These are phyloP conservation scores for Arachis hypogaea DNA, from an alignment of 306 rosid genomes.

Conservation along the genomic window DNA sequence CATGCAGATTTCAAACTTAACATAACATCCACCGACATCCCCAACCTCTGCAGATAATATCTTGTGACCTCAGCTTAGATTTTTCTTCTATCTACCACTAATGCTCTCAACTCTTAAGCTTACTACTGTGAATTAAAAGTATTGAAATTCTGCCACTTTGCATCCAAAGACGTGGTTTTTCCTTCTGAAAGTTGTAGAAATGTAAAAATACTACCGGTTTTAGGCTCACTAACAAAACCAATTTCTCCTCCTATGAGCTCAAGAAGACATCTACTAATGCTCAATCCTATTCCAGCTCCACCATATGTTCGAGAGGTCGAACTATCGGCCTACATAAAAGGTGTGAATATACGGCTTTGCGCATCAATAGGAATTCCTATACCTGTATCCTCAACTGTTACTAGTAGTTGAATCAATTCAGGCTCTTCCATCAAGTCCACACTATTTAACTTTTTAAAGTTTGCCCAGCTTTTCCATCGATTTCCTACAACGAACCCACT, in stretches of 20 bases:
- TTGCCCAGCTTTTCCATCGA: slow-evolving; percentile 91
- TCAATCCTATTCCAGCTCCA: slow-evolving; percentile 97
- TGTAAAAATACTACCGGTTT: slow-evolving; percentile 84
- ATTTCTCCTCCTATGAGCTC: slow-evolving; percentile 98
- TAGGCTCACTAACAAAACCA: slow-evolving; percentile 86
- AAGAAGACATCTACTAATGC: slow-evolving; percentile 85
- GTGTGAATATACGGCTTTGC: slow-evolving; percentile 81
- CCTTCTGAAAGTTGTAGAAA: slow-evolving; percentile 76
- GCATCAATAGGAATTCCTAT: slow-evolving; percentile 87
- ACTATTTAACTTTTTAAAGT: slow-evolving; percentile 52
- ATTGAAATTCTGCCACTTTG: slow-evolving; percentile 55
- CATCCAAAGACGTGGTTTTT: slow-evolving; percentile 50
- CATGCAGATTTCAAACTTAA: slow-evolving; percentile 56
- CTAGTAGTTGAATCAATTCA: slow-evolving; percentile 61
- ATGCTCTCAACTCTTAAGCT: slow-evolving; percentile 60
- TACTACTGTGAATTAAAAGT: slow-evolving; percentile 52
- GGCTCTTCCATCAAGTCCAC: slow-evolving; percentile 47
- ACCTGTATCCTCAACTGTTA: slow-evolving; percentile 98
- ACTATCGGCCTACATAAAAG: slow-evolving; percentile 98
- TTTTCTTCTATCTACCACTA: slow-evolving; percentile 69
- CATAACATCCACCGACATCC: slow-evolving; percentile 69
- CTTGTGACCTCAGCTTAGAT: slow-evolving; percentile 80
- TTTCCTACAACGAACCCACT: slow-evolving; percentile 89
- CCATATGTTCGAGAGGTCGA: slow-evolving; percentile 92
- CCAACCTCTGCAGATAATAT: slow-evolving; percentile 80